phyloP scores from a whole-genome alignment of 2,329 filamentous ascomycete genomes.

The Mycosphaerella sp. region DNA sequence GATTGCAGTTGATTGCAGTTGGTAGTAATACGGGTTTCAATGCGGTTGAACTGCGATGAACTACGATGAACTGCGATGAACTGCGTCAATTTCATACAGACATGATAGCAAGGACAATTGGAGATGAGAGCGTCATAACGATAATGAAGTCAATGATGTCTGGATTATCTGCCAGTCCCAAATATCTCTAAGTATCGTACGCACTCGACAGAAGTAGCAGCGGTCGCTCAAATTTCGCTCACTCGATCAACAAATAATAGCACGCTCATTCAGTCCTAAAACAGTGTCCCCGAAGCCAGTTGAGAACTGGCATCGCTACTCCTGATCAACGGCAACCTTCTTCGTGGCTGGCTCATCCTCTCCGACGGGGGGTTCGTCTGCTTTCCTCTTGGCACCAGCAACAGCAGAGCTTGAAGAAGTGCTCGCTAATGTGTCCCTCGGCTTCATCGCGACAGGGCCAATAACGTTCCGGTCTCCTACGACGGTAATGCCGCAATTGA shows the following conservation, averaged over 20 bases:
- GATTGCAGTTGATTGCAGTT: too few species aligned
- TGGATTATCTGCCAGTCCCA: background rate
- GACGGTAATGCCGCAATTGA: slow-evolving; percentile 33
- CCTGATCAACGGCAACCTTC: slow-evolving; percentile 14
- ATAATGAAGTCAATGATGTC: background rate
- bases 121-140: too few species aligned
- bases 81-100: too few species aligned
- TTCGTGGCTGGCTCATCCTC: slow-evolving; percentile 17
- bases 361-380: slow-evolving; percentile 18
- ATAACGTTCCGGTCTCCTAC: slow-evolving; percentile 31
- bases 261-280: background rate
- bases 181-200: background rate
- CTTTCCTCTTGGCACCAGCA: slow-evolving; percentile 31
- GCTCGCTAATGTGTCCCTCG: slow-evolving; percentile 15
- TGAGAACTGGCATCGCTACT: background rate
- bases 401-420: slow-evolving; percentile 7
- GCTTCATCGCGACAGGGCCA: slow-evolving; percentile 27
- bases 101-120: too few species aligned
- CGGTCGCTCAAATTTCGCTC: background rate
- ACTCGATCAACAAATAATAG: background rate
- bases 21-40: too few species aligned
- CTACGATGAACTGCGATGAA: too few species aligned
- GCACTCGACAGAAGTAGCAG: background rate
- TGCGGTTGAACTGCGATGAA: too few species aligned
- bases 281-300: background rate